Evolutionary conservation across 371 early-diverging fungal species (phyloP).

Genomic region (Neoconidiobolus thromboides): DNA sequence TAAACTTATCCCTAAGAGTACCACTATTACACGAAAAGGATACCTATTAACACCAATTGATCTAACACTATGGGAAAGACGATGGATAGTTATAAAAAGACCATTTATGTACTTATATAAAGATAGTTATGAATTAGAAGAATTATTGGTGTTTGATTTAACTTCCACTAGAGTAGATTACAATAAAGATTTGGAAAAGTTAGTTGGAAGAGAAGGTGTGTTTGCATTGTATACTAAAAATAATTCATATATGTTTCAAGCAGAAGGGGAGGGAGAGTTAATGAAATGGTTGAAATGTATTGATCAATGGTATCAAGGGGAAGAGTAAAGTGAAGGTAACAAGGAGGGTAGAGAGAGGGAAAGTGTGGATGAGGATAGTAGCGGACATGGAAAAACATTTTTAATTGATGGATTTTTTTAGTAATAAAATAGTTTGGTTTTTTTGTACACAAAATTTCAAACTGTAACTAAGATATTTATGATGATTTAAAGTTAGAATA

Average conservation of each 20-base stretch:
- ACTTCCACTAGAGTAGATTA: constrained; percentile 48
- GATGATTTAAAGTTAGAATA: too few species aligned
- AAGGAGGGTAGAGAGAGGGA: too few species aligned
- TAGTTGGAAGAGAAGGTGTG: constrained; percentile 24
- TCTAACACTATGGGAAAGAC: constrained; percentile 43
- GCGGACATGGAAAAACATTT: too few species aligned
- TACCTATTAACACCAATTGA: constrained; percentile 38
- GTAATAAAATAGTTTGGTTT: too few species aligned
- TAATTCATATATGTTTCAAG: constrained; percentile 56
- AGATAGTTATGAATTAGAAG: constrained; percentile 35
- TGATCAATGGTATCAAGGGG: constrained; percentile 7
- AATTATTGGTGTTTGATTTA: constrained; percentile 53
- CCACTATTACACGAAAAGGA: constrained; percentile 32
- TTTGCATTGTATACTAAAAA: constrained; percentile 64
- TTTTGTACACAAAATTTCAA: too few species aligned
- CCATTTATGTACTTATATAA: constrained; percentile 66
- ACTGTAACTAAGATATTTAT: too few species aligned
- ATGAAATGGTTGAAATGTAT: constrained; percentile 38
- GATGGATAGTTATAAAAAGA: constrained; percentile 68
- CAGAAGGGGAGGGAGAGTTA: constrained; percentile 43
- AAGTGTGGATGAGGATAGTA: too few species aligned
- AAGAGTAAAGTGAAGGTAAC: too few species aligned
- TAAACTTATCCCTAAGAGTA: constrained; percentile 29
- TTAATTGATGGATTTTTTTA: too few species aligned
- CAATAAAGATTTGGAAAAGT: constrained; percentile 34